Conservation (phyloP, 1,284 basidiomycete species). For the Paramarasmius palmivorus region DNA sequence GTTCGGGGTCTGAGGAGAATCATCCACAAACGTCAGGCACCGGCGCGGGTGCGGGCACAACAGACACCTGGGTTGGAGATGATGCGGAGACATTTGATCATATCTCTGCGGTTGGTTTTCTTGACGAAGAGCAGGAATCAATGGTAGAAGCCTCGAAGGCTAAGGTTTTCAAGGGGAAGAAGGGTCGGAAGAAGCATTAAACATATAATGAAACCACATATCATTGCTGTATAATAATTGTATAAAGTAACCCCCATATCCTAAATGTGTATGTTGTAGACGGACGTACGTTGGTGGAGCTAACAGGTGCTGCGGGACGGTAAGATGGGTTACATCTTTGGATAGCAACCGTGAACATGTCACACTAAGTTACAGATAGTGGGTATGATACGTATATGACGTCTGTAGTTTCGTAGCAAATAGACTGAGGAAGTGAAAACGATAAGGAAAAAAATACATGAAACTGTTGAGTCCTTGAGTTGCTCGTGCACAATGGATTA, state of each 20-base stretch:
- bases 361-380: too few species aligned
- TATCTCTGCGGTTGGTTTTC: slow-evolving; percentile 55
- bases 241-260: neutral
- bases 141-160: neutral
- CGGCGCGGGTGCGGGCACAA: slow-evolving; percentile 50
- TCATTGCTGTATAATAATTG: slow-evolving; percentile 1
- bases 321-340: too few species aligned
- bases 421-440: too few species aligned
- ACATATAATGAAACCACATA: neutral
- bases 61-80: slow-evolving; percentile 57
- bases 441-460: too few species aligned
- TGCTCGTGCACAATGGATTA: too few species aligned
- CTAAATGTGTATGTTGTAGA: neutral
- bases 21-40: neutral
- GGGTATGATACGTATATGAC: too few species aligned
- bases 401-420: too few species aligned
- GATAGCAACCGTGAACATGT: too few species aligned
- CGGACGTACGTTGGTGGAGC: too few species aligned
- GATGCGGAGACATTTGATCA: slow-evolving; percentile 69
- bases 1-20: slow-evolving; percentile 6
- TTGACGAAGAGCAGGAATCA: slow-evolving; percentile 58
- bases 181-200: slow-evolving; percentile 4
- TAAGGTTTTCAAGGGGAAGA: slow-evolving; percentile 11
- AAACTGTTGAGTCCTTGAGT: too few species aligned
- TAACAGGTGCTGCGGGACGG: too few species aligned